Evolutionary conservation across 164 flowering plant species (phyloP).

Genomic region (Akebia trifoliata): DNA sequence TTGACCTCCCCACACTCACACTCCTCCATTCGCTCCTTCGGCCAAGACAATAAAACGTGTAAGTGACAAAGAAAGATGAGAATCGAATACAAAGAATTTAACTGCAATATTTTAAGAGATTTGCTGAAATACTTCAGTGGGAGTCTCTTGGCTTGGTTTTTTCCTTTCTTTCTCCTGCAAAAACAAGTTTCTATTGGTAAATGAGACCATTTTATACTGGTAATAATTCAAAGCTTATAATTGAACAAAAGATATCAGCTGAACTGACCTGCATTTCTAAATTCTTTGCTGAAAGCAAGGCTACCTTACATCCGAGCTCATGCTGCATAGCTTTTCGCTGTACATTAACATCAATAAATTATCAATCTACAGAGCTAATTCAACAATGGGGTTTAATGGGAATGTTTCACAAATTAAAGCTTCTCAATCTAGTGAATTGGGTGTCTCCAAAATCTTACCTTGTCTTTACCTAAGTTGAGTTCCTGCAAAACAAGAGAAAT

Average conservation of each 20-base stretch:
- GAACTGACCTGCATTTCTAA: conserved; percentile 40
- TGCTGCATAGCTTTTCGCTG: conserved; percentile 68
- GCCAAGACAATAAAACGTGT: conserved; percentile 3
- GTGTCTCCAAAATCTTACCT: conserved; percentile 29
- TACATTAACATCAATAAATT: conserved; percentile 2
- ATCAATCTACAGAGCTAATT: background rate
- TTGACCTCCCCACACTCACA: conserved; percentile 19
- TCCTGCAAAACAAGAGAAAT: conserved; percentile 42
- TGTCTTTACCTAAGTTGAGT: conserved; percentile 57
- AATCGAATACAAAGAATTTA: background rate
- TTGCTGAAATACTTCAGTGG: conserved; percentile 8
- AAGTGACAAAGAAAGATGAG: too few relatives aligned
- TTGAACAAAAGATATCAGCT: background rate
- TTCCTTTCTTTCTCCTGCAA: conserved; percentile 29
- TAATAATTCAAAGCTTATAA: background rate
- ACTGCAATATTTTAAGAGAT: background rate
- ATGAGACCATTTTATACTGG: background rate
- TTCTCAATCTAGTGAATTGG: background rate
- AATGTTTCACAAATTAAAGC: background rate
- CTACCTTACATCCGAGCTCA: conserved; percentile 57
- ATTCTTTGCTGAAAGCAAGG: conserved; percentile 48
- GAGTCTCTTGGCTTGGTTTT: conserved; percentile 13
- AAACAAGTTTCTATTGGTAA: background rate
- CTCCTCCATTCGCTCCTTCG: conserved; percentile 26
- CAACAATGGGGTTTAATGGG: background rate